Conservation (phyloP, 495 filamentous ascomycete genomes). For the Lepidopterella palustris region DNA sequence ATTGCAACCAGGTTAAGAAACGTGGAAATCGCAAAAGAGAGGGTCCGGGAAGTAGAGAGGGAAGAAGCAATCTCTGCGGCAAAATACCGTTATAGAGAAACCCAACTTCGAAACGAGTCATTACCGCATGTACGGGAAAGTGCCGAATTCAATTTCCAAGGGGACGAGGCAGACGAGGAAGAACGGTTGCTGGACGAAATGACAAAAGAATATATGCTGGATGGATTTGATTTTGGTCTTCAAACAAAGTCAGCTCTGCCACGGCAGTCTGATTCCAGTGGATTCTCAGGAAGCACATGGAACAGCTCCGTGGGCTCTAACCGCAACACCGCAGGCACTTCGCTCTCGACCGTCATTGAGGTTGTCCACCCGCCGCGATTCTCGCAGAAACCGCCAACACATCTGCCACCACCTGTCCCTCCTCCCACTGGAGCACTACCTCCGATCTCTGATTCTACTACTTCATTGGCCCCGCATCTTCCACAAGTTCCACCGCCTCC, state of each 20-base stretch:
- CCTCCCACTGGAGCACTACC: conserved; percentile 35
- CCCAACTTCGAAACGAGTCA: conserved; percentile 36
- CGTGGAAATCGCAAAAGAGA: conserved; percentile 72
- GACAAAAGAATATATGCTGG: conserved; percentile 78
- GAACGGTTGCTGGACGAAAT: conserved; percentile 90
- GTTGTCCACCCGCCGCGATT: conserved; percentile 33
- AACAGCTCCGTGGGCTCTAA: conserved; percentile 79
- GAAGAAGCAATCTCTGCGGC: conserved; percentile 57
- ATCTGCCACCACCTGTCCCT: conserved; percentile 42
- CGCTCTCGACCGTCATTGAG: conserved; percentile 73
- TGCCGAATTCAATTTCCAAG: conserved; percentile 46
- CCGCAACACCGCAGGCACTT: conserved; percentile 63
- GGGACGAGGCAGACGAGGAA: conserved; percentile 83
- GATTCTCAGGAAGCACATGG: conserved; percentile 77
- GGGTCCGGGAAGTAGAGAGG: conserved; percentile 68
- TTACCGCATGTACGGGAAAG: conserved; percentile 35
- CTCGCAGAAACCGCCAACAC: conserved; percentile 30
- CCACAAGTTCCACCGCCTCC: conserved; percentile 28
- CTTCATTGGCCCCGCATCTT: conserved; percentile 9
- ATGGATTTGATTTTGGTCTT: conserved; percentile 75
- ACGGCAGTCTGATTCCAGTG: conserved; percentile 83
- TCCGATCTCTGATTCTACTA: conserved; percentile 17
- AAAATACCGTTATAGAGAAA: conserved; percentile 46
- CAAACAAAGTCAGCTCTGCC: conserved; percentile 71
- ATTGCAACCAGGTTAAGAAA: conserved; percentile 40